Conservation (phyloP, 352 stramenopile genomes). For the Discostella stelligera region DNA sequence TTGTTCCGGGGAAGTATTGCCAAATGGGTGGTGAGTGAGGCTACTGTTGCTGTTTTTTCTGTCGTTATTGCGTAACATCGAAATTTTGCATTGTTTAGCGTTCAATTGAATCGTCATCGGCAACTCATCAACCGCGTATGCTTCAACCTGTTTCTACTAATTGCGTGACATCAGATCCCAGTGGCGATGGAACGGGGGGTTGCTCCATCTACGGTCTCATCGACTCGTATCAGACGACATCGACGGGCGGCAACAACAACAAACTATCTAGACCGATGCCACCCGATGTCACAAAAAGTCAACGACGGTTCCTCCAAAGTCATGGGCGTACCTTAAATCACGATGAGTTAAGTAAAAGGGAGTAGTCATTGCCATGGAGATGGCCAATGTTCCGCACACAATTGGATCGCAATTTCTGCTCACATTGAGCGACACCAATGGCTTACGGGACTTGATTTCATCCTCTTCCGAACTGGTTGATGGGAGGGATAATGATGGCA, state of each 20-base stretch:
- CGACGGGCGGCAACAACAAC: background rate
- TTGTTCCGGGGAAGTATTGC: constrained; percentile 68
- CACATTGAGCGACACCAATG: constrained; percentile 83
- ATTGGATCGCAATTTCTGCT: constrained; percentile 96
- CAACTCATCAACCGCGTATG: background rate
- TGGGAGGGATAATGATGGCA: constrained; percentile 21
- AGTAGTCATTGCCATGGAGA: constrained; percentile 67
- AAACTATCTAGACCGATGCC: constrained; percentile 4
- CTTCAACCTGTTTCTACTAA: background rate
- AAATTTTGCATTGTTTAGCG: background rate
- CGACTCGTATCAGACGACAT: constrained; percentile 63
- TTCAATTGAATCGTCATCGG: background rate
- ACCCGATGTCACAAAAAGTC: constrained; percentile 37
- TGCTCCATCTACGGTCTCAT: constrained; percentile 93
- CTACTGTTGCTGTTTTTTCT: constrained; percentile 4
- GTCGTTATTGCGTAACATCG: constrained; percentile 1
- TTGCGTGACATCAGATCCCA: constrained; percentile 76
- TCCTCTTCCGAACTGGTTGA: constrained; percentile 75
- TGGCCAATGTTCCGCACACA: constrained; percentile 77
- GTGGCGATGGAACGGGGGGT: constrained; percentile 92
- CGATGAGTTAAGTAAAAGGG: constrained; percentile 68
- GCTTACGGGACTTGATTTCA: constrained; percentile 48
- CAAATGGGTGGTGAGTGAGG: constrained; percentile 57
- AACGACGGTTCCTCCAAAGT: constrained; percentile 54
- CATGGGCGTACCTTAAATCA: constrained; percentile 53